phyloP scores from a whole-genome alignment of 2,329 filamentous ascomycete species.

The Clonostachys byssicola region DNA sequence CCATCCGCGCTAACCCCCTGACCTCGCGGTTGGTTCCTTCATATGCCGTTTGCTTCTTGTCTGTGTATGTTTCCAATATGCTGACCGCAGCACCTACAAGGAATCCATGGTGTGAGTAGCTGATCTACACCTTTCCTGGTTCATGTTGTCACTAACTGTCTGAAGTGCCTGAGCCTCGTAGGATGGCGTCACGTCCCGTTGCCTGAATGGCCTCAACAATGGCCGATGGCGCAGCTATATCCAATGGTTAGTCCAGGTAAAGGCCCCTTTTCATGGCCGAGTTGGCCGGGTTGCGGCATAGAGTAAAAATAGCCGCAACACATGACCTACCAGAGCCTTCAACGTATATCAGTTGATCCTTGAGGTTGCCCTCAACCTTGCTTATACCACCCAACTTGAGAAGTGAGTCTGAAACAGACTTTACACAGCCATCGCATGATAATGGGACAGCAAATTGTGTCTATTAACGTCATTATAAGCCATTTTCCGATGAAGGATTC shows the following conservation, averaged over 20 bases:
- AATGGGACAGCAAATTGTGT: slow-evolving; percentile 94
- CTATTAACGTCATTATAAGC: slow-evolving; percentile 34
- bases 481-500: not conserved
- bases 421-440: slow-evolving; percentile 85
- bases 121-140: not conserved
- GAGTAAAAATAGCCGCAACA: not conserved
- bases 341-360: slow-evolving; percentile 78
- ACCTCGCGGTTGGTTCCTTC: slow-evolving; percentile 53
- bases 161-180: slow-evolving; percentile 81
- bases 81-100: slow-evolving; percentile 75
- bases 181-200: slow-evolving; percentile 89
- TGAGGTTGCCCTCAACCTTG: slow-evolving; percentile 77
- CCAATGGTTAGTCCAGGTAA: not conserved
- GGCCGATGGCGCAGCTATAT: slow-evolving; percentile 74
- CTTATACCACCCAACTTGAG: slow-evolving; percentile 74
- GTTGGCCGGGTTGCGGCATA: not conserved
- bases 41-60: slow-evolving; percentile 39
- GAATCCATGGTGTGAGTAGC: not conserved
- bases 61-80: slow-evolving; percentile 84
- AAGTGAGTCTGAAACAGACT: slow-evolving; percentile 77
- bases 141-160: slow-evolving; percentile 59
- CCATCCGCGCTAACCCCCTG: slow-evolving; percentile 85
- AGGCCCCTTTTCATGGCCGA: not conserved
- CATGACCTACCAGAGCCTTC: slow-evolving; percentile 67
- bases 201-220: slow-evolving; percentile 86